These are phyloP conservation scores for Cymbopogon flexuosus DNA, from an alignment of 202 grass and related monocot species.

Conservation along the genomic window DNA sequence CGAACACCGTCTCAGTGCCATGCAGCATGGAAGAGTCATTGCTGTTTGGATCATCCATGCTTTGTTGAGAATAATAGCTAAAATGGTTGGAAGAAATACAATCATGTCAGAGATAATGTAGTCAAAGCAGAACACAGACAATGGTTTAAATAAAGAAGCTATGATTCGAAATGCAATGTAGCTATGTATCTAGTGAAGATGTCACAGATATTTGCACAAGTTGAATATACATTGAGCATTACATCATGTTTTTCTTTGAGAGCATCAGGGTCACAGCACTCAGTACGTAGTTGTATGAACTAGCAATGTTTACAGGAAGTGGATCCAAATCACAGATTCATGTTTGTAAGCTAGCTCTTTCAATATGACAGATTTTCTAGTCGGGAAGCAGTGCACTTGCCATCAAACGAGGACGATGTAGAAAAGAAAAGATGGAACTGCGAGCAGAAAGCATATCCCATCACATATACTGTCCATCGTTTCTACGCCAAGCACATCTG, in stretches of 20 bases:
- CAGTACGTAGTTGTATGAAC: too few relatives aligned
- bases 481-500: too few relatives aligned
- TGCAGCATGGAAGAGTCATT: not conserved
- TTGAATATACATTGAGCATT: not conserved
- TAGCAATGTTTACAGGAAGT: too few relatives aligned
- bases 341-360: too few relatives aligned
- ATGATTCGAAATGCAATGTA: not conserved
- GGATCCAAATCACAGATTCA: too few relatives aligned
- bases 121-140: not conserved
- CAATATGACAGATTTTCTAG: not conserved
- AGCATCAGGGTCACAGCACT: too few relatives aligned
- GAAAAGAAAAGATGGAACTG: too few relatives aligned
- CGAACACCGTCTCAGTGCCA: not conserved
- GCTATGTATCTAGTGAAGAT: not conserved
- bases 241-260: too few relatives aligned
- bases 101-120: not conserved
- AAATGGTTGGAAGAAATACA: not conserved
- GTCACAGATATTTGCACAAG: not conserved
- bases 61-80: not conserved
- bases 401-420: not conserved
- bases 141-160: not conserved
- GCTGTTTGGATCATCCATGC: not conserved
- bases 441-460: too few relatives aligned
- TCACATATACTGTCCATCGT: too few relatives aligned
- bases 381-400: not conserved